Evolutionary conservation across 2,329 filamentous ascomycete genomes (phyloP).

Genomic region (Mycocentrospora acerina): DNA sequence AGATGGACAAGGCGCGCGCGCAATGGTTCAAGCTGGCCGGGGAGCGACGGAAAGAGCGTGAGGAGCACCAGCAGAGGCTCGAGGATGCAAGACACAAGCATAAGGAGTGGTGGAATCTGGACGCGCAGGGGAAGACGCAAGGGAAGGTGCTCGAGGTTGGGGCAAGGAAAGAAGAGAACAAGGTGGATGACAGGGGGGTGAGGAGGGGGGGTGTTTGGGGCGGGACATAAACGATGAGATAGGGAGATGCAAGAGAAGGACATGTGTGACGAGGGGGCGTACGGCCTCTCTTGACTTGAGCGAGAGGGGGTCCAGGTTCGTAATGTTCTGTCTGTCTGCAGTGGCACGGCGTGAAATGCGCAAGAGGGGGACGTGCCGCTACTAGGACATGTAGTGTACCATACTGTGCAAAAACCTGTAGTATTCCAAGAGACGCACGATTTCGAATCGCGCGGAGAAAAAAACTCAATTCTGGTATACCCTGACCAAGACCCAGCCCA

Average conservation of each 20-base stretch:
- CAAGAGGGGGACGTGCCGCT: not conserved
- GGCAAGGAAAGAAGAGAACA: slow-evolving; percentile 18
- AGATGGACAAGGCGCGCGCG: slow-evolving; percentile 84
- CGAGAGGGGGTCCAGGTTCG: too few species aligned
- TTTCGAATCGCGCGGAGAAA: slow-evolving; percentile 2
- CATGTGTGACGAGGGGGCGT: too few species aligned
- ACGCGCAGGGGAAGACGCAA: slow-evolving; percentile 38
- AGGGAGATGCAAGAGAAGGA: not conserved
- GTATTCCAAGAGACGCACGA: not conserved
- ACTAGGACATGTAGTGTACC: slow-evolving; percentile 5
- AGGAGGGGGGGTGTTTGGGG: slow-evolving; percentile 17
- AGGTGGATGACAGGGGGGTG: slow-evolving; percentile 20
- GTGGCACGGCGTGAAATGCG: too few species aligned
- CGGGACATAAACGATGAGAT: not conserved
- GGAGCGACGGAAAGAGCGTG: slow-evolving; percentile 67
- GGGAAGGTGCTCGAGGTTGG: slow-evolving; percentile 23
- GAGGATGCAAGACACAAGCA: slow-evolving; percentile 52
- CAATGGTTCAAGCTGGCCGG: slow-evolving; percentile 87
- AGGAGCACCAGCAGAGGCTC: slow-evolving; percentile 53
- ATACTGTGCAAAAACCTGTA: slow-evolving; percentile 10
- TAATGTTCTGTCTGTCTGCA: too few species aligned
- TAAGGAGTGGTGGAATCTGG: slow-evolving; percentile 54
- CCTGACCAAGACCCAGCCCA: slow-evolving; percentile 5
- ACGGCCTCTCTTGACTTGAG: too few species aligned
- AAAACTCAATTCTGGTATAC: slow-evolving; percentile 30